Evolutionary conservation across 768 basidiomycete genomes (phyloP).

Genomic region (Lactarius psammicola): DNA sequence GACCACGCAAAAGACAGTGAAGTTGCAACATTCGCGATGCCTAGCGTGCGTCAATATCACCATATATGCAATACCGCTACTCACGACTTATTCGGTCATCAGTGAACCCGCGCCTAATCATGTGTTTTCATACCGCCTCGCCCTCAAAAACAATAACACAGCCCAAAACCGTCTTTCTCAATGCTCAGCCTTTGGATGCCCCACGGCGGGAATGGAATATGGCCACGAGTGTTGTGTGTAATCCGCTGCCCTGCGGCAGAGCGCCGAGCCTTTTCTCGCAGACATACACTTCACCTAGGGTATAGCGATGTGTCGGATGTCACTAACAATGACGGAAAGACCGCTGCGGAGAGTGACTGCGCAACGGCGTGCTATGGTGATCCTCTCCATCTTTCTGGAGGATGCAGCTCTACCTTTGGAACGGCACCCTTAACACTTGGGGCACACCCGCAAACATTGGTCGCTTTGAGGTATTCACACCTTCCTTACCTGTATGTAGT

Average conservation of each 20-base stretch:
- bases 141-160: constrained; percentile 60
- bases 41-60: constrained; percentile 45
- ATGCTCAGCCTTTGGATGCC: constrained; percentile 70
- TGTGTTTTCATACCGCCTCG: constrained; percentile 60
- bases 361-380: constrained; percentile 66
- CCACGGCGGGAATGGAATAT: constrained; percentile 68
- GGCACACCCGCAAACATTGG: constrained; percentile 63
- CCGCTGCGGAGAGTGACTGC: constrained; percentile 42
- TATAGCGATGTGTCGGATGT: constrained; percentile 69
- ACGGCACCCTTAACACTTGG: constrained; percentile 53
- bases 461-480: constrained; percentile 57
- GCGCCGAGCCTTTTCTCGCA: not conserved
- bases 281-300: constrained; percentile 39
- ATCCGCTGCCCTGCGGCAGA: not conserved
- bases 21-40: constrained; percentile 67
- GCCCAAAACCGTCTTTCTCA: constrained; percentile 62
- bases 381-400: constrained; percentile 58
- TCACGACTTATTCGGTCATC: not conserved
- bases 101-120: constrained; percentile 51
- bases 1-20: constrained; percentile 49
- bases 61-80: not conserved
- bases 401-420: constrained; percentile 42
- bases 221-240: constrained; percentile 72
- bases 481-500: not conserved
- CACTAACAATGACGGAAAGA: constrained; percentile 35